Percentiles rank a stretch among this genome's conserved stretches.
phyloP scores from a whole-genome alignment of 2,329 filamentous ascomycete genomes.

The Neofusicoccum kwambonambiense region DNA sequence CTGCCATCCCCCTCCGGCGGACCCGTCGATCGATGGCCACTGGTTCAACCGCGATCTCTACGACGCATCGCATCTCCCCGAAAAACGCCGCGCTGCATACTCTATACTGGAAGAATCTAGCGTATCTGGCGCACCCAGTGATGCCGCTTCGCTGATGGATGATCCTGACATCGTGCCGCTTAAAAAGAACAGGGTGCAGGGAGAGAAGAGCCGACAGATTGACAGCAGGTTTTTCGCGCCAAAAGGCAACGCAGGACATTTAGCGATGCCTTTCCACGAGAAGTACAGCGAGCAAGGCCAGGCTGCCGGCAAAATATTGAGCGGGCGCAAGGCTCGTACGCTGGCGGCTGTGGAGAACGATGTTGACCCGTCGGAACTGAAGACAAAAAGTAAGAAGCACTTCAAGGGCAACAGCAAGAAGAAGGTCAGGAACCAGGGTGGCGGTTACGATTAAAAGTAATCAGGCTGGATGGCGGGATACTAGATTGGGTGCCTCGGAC shows the following conservation, averaged over 20 bases:
- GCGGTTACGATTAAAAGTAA: constrained; percentile 5
- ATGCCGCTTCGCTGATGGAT: constrained; percentile 44
- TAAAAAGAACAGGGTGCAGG: constrained; percentile 44
- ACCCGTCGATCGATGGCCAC: constrained; percentile 62
- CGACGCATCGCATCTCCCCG: constrained; percentile 75
- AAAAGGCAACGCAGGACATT: constrained; percentile 61
- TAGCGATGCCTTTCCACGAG: constrained; percentile 82
- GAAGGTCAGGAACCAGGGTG: constrained; percentile 32
- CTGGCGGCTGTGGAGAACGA: constrained; percentile 83
- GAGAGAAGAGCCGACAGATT: constrained; percentile 71
- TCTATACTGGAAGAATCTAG: constrained; percentile 43
- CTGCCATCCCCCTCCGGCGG: constrained; percentile 78
- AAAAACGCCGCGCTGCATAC: constrained; percentile 71
- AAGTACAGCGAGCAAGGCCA: constrained; percentile 82
- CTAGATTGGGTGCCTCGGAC: not conserved
- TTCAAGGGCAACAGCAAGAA: constrained; percentile 74
- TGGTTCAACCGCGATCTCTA: constrained; percentile 91
- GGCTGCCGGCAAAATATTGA: constrained; percentile 62
- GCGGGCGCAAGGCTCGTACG: constrained; percentile 76
- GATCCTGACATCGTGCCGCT: constrained; percentile 51
- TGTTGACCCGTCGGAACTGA: constrained; percentile 76
- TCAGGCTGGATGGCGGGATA: not conserved
- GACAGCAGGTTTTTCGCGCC: constrained; percentile 88
- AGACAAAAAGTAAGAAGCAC: constrained; percentile 79
- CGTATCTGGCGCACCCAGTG: constrained; percentile 39